phyloP scores from a whole-genome alignment of 768 basidiomycete species.

The Rhodotorula babjevae region DNA sequence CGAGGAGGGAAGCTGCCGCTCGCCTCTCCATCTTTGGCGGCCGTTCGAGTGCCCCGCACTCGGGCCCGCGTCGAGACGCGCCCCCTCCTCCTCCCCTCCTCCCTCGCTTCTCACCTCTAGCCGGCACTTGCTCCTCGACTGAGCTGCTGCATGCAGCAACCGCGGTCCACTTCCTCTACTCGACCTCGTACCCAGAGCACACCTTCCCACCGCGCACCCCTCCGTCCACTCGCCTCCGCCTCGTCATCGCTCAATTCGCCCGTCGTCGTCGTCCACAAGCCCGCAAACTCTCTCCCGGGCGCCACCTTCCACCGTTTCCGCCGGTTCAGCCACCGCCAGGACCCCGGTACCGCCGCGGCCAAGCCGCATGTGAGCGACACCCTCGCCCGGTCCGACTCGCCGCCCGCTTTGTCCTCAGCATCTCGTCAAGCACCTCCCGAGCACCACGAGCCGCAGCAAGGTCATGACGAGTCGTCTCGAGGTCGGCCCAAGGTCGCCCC shows the following conservation, averaged over 20 bases:
- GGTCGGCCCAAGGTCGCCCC: too few species aligned
- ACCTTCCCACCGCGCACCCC: not conserved
- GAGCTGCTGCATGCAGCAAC: not conserved
- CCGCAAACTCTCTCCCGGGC: not conserved
- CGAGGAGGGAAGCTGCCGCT: too few species aligned
- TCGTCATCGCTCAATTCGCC: not conserved
- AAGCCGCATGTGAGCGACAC: not conserved
- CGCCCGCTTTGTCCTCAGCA: not conserved
- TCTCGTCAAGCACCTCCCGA: not conserved
- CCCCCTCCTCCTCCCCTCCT: too few species aligned
- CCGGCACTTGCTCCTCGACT: not conserved
- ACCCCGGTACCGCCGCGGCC: not conserved
- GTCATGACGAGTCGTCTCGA: too few species aligned
- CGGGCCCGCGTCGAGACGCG: not conserved
- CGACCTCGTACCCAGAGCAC: not conserved
- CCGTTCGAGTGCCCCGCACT: too few species aligned
- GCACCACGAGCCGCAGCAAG: too few species aligned
- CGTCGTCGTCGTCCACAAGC: not conserved
- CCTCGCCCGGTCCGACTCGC: not conserved
- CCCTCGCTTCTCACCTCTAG: not conserved
- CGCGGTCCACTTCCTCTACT: accelerated
- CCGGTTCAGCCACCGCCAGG: not conserved
- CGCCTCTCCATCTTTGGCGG: too few species aligned
- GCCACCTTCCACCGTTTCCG: constrained; percentile 1
- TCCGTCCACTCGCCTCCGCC: too few species aligned